Evolutionary conservation across 768 basidiomycete genomes (phyloP), one percentile per base, ranked within the genome.

Genomic region (Krasilnikovozyma curviuscula): DNA sequence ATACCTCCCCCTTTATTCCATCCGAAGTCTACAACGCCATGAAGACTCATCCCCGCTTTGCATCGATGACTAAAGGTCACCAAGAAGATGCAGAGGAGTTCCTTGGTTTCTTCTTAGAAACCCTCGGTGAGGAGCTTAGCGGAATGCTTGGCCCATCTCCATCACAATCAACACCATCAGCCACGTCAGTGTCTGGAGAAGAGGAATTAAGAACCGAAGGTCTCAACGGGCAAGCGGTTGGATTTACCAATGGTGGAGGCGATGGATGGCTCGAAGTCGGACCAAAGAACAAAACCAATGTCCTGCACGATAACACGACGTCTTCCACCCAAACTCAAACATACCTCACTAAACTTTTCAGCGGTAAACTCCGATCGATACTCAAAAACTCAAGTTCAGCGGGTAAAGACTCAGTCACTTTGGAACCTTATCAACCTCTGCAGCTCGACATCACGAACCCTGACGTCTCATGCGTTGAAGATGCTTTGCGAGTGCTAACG

Each of bases 61-160:
- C 89, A 58, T 75, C 73, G 39, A 95, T 95, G 88, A 68, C 81
- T 34, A 23, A 83, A 31, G 88, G 88, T 0, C 83, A 86, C 50
- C 91, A 98, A 66, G 91, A 98, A 63, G 91, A 98, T 50, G 91
- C 89, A 9, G 89, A 98, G 64, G 91, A 98, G 65, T 97, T 93
- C 64, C 70, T 97, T n/a, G 91, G 91, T 3, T 95, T 93, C 67
- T 91, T 84, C 66, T 70, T 95, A 23, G 86, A 95, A 57, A 83
- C 86, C 0, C 68, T 98, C 5, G 85, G 91, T 63, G 91, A 98
- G 61, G 91, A 97, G 66, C 61, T 95, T 10, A 66, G 83, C 3
- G 69, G 71, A 3, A 65, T 91, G n/a, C 64, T 75, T 7, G 73
- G 3, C 86, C 93, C 55, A 83, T 83, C 3, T 81, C 88, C 0